phyloP scores from a whole-genome alignment of 176 grass and related monocot species.

The Raddia distichophylla region DNA sequence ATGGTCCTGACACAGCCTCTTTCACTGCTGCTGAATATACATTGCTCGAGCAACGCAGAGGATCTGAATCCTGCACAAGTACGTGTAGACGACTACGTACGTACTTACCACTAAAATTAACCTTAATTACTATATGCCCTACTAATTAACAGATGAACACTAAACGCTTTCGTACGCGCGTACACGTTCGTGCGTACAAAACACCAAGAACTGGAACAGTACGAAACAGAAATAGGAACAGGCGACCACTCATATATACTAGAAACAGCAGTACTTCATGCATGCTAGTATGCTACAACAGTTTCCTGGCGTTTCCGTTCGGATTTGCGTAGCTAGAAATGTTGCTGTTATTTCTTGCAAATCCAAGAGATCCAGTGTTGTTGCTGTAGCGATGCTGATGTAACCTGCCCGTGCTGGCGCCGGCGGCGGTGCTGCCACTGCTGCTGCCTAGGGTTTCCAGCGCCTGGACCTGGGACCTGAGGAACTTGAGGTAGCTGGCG shows the following conservation, averaged over 20 bases:
- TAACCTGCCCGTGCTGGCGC: constrained; percentile 25
- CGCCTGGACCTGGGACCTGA: constrained; percentile 83
- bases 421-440: neutral
- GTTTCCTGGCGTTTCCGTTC: constrained; percentile 33
- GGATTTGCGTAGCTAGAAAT: constrained; percentile 45
- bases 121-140: neutral
- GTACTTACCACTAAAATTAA: neutral
- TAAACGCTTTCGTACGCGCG: neutral
- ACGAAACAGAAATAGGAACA: constrained; percentile 37
- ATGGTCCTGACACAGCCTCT: neutral
- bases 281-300: constrained; percentile 6
- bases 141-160: neutral
- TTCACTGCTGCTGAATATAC: neutral
- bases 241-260: neutral
- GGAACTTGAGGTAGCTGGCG: constrained; percentile 92
- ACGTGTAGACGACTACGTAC: neutral
- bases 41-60: constrained; percentile 17
- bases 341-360: constrained; percentile 31
- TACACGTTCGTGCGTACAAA: neutral
- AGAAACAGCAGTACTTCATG: constrained; percentile 21
- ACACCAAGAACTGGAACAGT: constrained; percentile 22
- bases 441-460: constrained; percentile 71
- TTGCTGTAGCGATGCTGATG: constrained; percentile 11
- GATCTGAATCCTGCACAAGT: constrained; percentile 5
- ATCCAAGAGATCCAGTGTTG: constrained; percentile 32